phyloP scores from a whole-genome alignment of 202 grass and related monocot genomes.

The Zizania palustris region DNA sequence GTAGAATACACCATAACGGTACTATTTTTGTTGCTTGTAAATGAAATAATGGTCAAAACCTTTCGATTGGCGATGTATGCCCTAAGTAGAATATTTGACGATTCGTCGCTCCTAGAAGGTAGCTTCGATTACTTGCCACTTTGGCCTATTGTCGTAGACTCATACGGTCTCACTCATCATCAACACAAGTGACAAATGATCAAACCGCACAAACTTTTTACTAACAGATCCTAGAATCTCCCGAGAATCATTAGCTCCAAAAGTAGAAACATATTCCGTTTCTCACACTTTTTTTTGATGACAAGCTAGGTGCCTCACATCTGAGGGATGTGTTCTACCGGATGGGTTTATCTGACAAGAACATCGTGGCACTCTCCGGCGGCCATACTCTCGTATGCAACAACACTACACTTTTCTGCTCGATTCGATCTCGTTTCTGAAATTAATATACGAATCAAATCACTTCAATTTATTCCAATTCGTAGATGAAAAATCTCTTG shows the following conservation, averaged over 20 bases:
- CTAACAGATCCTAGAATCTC: too few relatives aligned
- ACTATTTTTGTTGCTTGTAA: background rate
- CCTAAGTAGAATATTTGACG: too few relatives aligned
- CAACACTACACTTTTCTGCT: background rate
- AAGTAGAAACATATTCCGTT: background rate
- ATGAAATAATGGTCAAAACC: background rate
- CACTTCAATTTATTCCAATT: too few relatives aligned
- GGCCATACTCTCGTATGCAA: constrained; percentile 64
- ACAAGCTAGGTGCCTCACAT: constrained; percentile 53
- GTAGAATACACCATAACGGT: too few relatives aligned
- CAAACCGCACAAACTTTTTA: too few relatives aligned
- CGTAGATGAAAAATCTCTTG: background rate
- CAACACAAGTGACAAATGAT: too few relatives aligned
- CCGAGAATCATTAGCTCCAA: background rate
- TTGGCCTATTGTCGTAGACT: too few relatives aligned
- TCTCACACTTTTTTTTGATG: background rate
- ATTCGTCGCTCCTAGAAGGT: too few relatives aligned
- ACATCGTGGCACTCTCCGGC: constrained; percentile 74
- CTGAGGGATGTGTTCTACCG: constrained; percentile 64
- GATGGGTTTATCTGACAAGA: constrained; percentile 77
- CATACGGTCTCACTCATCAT: too few relatives aligned
- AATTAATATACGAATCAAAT: too few relatives aligned
- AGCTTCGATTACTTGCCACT: too few relatives aligned
- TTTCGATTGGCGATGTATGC: background rate
- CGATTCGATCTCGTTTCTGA: too few relatives aligned